These are phyloP conservation scores for Cystobasidium tubakii DNA, from an alignment of 768 basidiomycete genomes.

Conservation along the genomic window DNA sequence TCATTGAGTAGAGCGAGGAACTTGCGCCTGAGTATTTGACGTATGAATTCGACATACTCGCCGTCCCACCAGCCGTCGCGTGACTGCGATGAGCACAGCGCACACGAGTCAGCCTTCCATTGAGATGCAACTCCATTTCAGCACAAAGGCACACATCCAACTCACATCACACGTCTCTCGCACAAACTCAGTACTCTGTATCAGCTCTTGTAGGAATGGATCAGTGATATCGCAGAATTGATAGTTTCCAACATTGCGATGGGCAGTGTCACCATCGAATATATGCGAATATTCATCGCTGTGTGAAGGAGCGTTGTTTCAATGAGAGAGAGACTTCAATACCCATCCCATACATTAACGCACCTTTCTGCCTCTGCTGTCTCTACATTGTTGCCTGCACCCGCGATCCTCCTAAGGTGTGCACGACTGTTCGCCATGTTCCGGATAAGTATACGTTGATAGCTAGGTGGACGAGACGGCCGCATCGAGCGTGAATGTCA, in stretches of 20 bases:
- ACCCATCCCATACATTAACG: too few relatives aligned
- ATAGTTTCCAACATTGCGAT: conserved; percentile 83
- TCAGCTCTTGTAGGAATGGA: conserved; percentile 72
- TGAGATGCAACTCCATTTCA: too few relatives aligned
- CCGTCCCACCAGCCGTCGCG: conserved; percentile 83
- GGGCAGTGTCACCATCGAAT: conserved; percentile 75
- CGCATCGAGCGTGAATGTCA: too few relatives aligned
- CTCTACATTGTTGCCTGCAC: conserved; percentile 11
- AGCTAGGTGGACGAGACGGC: conserved; percentile 56
- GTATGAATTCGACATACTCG: conserved; percentile 73
- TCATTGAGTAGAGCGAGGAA: conserved; percentile 67
- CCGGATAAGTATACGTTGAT: conserved; percentile 84
- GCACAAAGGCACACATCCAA: too few relatives aligned
- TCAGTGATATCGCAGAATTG: conserved; percentile 90
- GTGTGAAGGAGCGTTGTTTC: too few relatives aligned
- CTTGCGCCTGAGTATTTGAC: conserved; percentile 74
- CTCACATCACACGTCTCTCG: conserved; percentile 70
- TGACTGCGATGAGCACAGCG: conserved; percentile 54
- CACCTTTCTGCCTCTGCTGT: neutral
- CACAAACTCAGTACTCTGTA: conserved; percentile 64
- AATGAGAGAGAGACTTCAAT: too few relatives aligned
- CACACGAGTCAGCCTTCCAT: neutral
- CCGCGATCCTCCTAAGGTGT: conserved; percentile 4
- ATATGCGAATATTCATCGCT: conserved; percentile 56
- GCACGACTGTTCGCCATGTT: conserved; percentile 54